Conservation (phyloP, 768 basidiomycete genomes). For the Clitopilus hobsonii region DNA sequence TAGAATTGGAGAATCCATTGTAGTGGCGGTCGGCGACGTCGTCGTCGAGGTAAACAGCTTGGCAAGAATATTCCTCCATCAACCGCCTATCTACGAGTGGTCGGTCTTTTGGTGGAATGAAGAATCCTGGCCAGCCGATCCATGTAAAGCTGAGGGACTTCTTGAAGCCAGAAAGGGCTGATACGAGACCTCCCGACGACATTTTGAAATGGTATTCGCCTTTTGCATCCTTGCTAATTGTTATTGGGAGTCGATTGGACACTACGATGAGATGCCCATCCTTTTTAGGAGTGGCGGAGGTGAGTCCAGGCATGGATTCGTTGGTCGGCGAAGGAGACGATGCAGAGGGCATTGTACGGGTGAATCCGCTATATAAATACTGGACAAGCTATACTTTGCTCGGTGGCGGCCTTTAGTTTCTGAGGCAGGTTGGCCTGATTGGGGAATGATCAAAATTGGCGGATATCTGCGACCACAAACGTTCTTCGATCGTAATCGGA, state of each 20-base stretch:
- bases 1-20: slow-evolving; percentile 98
- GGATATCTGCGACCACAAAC: not conserved
- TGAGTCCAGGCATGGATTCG: slow-evolving; percentile 38
- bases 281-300: slow-evolving; percentile 21
- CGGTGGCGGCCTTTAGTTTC: not conserved
- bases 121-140: slow-evolving; percentile 95
- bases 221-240: slow-evolving; percentile 87
- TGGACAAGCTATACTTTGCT: not conserved
- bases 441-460: not conserved
- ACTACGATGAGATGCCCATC: slow-evolving; percentile 87
- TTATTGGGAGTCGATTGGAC: slow-evolving; percentile 92
- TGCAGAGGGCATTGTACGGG: slow-evolving; percentile 16
- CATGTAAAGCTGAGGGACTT: slow-evolving; percentile 97
- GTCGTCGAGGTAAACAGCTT: slow-evolving; percentile 96
- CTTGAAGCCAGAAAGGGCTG: slow-evolving; percentile 96
- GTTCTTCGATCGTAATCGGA: slow-evolving; percentile 1
- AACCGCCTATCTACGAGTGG: slow-evolving; percentile 86
- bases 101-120: slow-evolving; percentile 92
- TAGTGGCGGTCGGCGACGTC: slow-evolving; percentile 98
- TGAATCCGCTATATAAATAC: not conserved
- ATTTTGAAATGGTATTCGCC: slow-evolving; percentile 99
- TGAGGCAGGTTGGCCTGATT: not conserved
- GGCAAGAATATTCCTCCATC: slow-evolving; percentile 93
- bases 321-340: slow-evolving; percentile 21
- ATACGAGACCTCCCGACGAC: slow-evolving; percentile 97